These are phyloP conservation scores for Claviceps quebecensis DNA, from an alignment of 2,329 filamentous ascomycete genomes.

Conservation along the genomic window DNA sequence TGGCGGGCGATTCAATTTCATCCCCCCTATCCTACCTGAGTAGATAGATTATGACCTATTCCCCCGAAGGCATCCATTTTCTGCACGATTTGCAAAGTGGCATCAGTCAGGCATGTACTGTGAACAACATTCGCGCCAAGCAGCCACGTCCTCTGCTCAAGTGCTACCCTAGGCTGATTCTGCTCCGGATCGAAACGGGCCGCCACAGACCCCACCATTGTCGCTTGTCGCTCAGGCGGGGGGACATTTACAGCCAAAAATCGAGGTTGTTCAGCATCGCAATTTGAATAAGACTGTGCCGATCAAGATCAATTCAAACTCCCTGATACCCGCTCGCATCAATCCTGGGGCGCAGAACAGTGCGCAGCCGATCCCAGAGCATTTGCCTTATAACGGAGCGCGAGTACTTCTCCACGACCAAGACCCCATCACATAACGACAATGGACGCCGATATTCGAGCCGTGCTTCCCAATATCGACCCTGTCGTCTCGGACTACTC, in stretches of 20 bases:
- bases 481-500: conserved; percentile 84
- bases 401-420: background rate
- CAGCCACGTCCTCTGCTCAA: background rate
- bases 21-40: no score
- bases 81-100: no score
- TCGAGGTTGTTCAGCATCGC: background rate
- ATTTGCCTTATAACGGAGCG: no score
- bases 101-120: no score
- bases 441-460: conserved; percentile 83
- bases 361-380: background rate
- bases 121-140: background rate
- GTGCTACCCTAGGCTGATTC: background rate
- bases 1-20: no score
- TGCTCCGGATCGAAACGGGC: conserved; percentile 1
- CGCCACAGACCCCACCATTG: background rate
- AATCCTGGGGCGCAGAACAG: background rate
- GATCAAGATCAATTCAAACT: background rate
- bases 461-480: conserved; percentile 75
- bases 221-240: background rate
- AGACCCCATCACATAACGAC: conserved; percentile 6
- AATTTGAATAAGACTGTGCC: background rate
- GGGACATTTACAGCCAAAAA: background rate
- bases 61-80: no score
- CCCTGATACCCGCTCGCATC: background rate
- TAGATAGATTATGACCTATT: no score